A percentile compares a stretch with the other conserved stretches of the same genome.
These are phyloP conservation scores for Senecio squalidus DNA, from an alignment of 140 eudicot genomes.

Conservation along the genomic window DNA sequence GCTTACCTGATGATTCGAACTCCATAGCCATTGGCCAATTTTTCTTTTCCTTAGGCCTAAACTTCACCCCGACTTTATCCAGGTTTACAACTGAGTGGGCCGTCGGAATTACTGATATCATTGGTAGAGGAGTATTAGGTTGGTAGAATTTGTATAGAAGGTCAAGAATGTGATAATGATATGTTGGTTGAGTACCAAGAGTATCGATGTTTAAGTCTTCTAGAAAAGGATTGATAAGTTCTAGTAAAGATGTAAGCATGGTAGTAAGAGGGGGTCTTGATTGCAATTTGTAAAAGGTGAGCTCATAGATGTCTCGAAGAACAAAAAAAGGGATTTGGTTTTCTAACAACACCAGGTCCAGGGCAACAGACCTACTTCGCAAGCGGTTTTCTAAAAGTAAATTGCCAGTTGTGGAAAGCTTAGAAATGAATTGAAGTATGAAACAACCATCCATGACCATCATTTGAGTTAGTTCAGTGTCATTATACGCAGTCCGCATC, in stretches of 20 bases:
- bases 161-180: slow-evolving; percentile 8
- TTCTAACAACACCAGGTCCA: neutral
- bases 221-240: neutral
- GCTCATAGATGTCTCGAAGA: slow-evolving; percentile 3
- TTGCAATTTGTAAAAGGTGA: neutral
- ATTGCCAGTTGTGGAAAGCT: neutral
- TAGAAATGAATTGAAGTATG: neutral
- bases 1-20: neutral
- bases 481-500: neutral
- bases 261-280: neutral
- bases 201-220: too few relatives aligned
- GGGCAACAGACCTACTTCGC: neutral
- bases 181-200: neutral
- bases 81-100: neutral
- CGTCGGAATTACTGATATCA: too few relatives aligned
- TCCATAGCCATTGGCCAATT: neutral
- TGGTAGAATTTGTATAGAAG: neutral
- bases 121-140: neutral
- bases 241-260: neutral
- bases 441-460: slow-evolving; percentile 10
- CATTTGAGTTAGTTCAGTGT: neutral
- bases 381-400: neutral
- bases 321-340: slow-evolving; percentile 5
- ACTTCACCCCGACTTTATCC: neutral
- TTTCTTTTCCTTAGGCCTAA: neutral